Evolutionary conservation across 805 yeast genomes (phyloP), one percentile per base, ranked within the genome.

Genomic region (Dipodascus geniculatus): DNA sequence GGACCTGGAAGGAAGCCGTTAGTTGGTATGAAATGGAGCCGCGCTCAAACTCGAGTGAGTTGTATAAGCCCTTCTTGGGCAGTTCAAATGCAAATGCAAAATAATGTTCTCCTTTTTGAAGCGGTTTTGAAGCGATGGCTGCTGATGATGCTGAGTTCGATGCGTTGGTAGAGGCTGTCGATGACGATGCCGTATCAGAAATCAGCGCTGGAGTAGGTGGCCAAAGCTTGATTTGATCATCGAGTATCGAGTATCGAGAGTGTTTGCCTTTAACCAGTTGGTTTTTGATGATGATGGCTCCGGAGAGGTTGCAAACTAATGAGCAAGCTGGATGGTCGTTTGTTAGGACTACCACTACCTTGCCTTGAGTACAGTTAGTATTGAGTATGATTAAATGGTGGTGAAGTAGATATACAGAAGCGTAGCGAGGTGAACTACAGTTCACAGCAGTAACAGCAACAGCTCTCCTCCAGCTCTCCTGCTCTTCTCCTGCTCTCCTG

Each of bases 21-120:
- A 89, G 69, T 31, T 70, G 68, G 65, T 89, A 89, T 2, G 77
- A 66, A 16, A 89, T 86, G 19, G 87, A 78, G n/a, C 97, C 96
- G 61, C 82, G 81, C 60, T 90, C 96, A 61, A 89, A 89, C 58
- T 81, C 82, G 23, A 89, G 77, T 51, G 88, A 81, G 22, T 93
- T 85, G 66, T 74, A 83, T 2, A 87, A 76, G 58, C 85, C 78
- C 58, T 79, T 80, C 59, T 75, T 76, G 0, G 96, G 96, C n/a
- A 89, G 73, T 60, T 80, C 83, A 48, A 89, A 85, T 50, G 84
- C 79, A 63, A 89, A 90, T 20, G 96, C 96, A 64, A 90, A 89
- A 35, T 87, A 70, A 67, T 89, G 96, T 63, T 86, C 91, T 47
- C 96, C 96, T 61, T 61, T 49, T 19, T 57, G 60, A 11, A 62